Evolutionary conservation across 331 rosid species (phyloP).

Genomic region (Pyrus hybrid): DNA sequence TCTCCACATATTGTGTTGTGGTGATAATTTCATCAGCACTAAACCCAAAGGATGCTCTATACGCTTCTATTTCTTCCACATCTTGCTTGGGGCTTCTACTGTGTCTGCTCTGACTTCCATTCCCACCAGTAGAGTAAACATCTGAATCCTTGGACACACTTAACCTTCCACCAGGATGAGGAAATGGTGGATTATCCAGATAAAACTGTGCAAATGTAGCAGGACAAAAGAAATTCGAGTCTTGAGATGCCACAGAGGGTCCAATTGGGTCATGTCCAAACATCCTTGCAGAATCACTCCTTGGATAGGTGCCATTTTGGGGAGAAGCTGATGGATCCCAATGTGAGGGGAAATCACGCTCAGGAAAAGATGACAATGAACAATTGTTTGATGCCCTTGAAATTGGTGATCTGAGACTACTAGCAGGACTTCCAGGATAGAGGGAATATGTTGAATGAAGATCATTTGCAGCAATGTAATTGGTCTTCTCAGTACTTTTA

Average conservation of each 20-base stretch:
- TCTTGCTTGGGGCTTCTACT: conserved; percentile 88
- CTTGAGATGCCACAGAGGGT: conserved; percentile 68
- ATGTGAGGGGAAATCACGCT: conserved; percentile 55
- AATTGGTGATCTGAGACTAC: conserved; percentile 67
- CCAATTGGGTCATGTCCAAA: conserved; percentile 56
- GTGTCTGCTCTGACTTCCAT: conserved; percentile 75
- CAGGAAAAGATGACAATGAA: conserved; percentile 74
- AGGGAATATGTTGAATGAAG: conserved; percentile 90
- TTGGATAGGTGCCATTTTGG: conserved; percentile 54
- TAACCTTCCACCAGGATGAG: conserved; percentile 89
- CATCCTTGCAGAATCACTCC: conserved; percentile 64
- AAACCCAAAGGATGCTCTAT: conserved; percentile 98
- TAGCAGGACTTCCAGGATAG: conserved; percentile 92
- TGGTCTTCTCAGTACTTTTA: conserved; percentile 45
- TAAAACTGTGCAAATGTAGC: conserved; percentile 97
- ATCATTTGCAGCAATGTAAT: conserved; percentile 69
- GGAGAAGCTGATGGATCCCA: conserved; percentile 81
- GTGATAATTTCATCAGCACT: conserved; percentile 97
- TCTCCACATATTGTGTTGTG: conserved; percentile 85
- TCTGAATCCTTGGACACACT: conserved; percentile 97
- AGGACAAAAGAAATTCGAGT: conserved; percentile 97
- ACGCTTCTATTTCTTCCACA: conserved; percentile 94
- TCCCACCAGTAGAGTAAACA: conserved; percentile 67
- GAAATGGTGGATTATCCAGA: conserved; percentile 94
- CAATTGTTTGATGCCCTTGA: conserved; percentile 77